phyloP scores from a whole-genome alignment of 306 rosid genomes.

The Ziziphus jujuba region DNA sequence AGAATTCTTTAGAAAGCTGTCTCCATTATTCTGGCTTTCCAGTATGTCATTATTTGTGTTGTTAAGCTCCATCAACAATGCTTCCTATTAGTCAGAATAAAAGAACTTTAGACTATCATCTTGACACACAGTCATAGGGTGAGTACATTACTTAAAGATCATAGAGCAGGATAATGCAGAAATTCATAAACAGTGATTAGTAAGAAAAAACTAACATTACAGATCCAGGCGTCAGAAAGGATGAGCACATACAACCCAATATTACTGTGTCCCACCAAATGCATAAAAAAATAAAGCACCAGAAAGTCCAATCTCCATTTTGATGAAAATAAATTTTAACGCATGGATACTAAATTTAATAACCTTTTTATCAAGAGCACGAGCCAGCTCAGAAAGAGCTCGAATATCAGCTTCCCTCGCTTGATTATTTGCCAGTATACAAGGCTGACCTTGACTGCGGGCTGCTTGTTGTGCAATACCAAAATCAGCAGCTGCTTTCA shows the following conservation, averaged over 20 bases:
- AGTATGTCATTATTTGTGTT: slow-evolving; percentile 47
- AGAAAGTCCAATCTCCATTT: slow-evolving; percentile 1
- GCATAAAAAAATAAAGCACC: neutral
- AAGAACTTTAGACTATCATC: slow-evolving; percentile 15
- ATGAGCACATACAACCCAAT: neutral
- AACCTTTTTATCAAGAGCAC: slow-evolving; percentile 75
- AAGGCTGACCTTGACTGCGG: slow-evolving; percentile 44
- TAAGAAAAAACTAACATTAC: neutral
- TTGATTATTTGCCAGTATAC: slow-evolving; percentile 46
- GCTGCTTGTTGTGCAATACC: slow-evolving; percentile 36
- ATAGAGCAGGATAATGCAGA: slow-evolving; percentile 11
- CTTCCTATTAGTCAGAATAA: slow-evolving; percentile 44
- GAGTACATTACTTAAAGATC: neutral
- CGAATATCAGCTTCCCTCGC: slow-evolving; percentile 69
- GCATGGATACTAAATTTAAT: neutral
- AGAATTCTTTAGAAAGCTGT: slow-evolving; percentile 50
- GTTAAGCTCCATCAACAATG: slow-evolving; percentile 58
- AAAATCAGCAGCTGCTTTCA: slow-evolving; percentile 39
- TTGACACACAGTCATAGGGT: neutral
- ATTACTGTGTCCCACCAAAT: neutral
- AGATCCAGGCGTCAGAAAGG: slow-evolving; percentile 6
- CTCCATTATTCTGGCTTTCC: slow-evolving; percentile 61
- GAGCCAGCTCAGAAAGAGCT: slow-evolving; percentile 59
- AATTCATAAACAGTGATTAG: neutral
- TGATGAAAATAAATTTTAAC: neutral